Conservation (phyloP, 2,329 filamentous ascomycete genomes). For the Alternaria tenuissima region DNA sequence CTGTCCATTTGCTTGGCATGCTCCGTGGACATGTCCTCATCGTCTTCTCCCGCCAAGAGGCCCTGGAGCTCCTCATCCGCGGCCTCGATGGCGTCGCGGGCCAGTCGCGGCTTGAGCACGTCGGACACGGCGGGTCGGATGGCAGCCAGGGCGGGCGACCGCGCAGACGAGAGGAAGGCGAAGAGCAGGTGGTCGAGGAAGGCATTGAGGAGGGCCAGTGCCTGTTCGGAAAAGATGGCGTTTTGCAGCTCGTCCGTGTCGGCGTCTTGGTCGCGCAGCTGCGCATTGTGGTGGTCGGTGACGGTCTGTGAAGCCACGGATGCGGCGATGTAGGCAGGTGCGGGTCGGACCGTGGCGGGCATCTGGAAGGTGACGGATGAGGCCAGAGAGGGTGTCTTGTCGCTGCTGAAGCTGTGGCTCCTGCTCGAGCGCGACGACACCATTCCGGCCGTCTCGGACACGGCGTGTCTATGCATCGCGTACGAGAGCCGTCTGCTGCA, state of each 20-base stretch:
- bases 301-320: slow-evolving; percentile 92
- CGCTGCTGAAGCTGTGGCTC: slow-evolving; percentile 71
- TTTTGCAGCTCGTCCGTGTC: slow-evolving; percentile 67
- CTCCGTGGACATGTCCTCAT: slow-evolving; percentile 48
- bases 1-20: slow-evolving; percentile 56
- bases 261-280: slow-evolving; percentile 73
- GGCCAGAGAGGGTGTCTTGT: slow-evolving; percentile 68
- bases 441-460: slow-evolving; percentile 45
- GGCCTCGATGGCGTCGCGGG: slow-evolving; percentile 80
- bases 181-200: slow-evolving; percentile 95
- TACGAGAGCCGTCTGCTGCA: slow-evolving; percentile 7
- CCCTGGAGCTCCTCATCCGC: slow-evolving; percentile 89
- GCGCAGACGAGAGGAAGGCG: slow-evolving; percentile 82
- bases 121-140: slow-evolving; percentile 85
- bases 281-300: slow-evolving; percentile 83
- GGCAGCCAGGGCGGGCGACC: slow-evolving; percentile 76
- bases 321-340: slow-evolving; percentile 85
- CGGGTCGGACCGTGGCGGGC: slow-evolving; percentile 73
- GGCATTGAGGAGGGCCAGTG: slow-evolving; percentile 82
- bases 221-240: slow-evolving; percentile 74
- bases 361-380: slow-evolving; percentile 63
- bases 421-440: slow-evolving; percentile 50
- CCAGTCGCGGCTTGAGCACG: slow-evolving; percentile 87
- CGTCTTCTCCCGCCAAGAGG: slow-evolving; percentile 81
- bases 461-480: slow-evolving; percentile 47